Evolutionary conservation across 306 rosid species (phyloP), one percentile per base, ranked within the genome.

Genomic region (Lathyrus sativus): DNA sequence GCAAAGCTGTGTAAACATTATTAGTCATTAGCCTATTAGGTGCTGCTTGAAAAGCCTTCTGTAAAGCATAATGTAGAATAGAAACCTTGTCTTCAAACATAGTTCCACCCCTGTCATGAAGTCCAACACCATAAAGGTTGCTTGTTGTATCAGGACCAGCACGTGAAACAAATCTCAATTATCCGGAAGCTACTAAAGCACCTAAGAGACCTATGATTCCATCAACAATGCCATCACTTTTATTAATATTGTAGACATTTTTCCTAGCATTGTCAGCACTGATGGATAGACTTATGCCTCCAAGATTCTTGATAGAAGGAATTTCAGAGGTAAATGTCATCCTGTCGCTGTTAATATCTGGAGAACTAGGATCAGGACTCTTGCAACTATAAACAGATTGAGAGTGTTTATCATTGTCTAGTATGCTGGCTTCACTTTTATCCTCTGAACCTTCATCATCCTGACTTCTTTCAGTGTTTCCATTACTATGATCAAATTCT

Each of bases 11-110:
- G 85, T 90, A 93, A 31, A 90, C 95, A 72, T 87, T 93, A 77
- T 78, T 62, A 33, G 99, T 93, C 92, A 93, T 83, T 46, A 93
- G 88, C 89, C 96, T 85, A 73, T 84, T 87, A 24, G 99, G 99
- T 74, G 95, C 97, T 9, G 95, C 96, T 81, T 87, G 95, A 81
- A 93, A 90, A 76, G 90, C 96, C 89, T 90, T 93, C 64, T 87
- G 97, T 75, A 93, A 79, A 72, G 99, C 91, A 86, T 80, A 93
- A 51, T 85, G 95, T 44, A 93, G 84, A 70, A 93, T 95, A 72
- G 95, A 90, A 80, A 93, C 97, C 79, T 82, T 93, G 83, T 93
- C 99, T 68, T 88, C 95, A 75, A 88, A 93, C 99, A 93, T 93
- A 75, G 95, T 79, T 71, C 97, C 86, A 73, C 88, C 93, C 73